Conservation (phyloP, 1,284 basidiomycete genomes). For the Apiotrichum akiyoshidainum region DNA sequence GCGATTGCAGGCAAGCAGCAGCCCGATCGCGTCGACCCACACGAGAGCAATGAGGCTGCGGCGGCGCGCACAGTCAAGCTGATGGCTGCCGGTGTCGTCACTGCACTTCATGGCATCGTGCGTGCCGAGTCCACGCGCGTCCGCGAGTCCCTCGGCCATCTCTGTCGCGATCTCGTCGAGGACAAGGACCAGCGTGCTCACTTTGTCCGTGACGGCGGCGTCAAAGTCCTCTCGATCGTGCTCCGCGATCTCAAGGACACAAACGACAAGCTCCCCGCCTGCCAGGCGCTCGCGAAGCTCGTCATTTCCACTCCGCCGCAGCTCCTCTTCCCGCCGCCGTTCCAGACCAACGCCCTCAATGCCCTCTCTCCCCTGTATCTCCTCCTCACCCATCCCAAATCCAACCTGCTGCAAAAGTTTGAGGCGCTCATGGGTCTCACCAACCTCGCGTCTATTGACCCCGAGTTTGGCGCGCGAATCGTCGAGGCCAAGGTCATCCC, state of each 20-base stretch:
- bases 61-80: slow-evolving; percentile 57
- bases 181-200: slow-evolving; percentile 71
- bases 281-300: slow-evolving; percentile 89
- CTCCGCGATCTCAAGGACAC: slow-evolving; percentile 44
- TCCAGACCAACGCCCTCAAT: slow-evolving; percentile 70
- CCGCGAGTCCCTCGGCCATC: slow-evolving; percentile 51
- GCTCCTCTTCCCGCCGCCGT: slow-evolving; percentile 71
- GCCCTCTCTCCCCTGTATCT: slow-evolving; percentile 71
- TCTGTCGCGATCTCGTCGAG: slow-evolving; percentile 70
- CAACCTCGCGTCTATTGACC: slow-evolving; percentile 79
- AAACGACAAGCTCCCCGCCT: slow-evolving; percentile 60
- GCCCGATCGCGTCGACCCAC: slow-evolving; percentile 28
- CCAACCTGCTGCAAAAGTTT: slow-evolving; percentile 77
- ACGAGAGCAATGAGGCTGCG: slow-evolving; percentile 61
- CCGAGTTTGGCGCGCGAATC: slow-evolving; percentile 64
- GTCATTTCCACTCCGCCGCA: slow-evolving; percentile 85
- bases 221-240: slow-evolving; percentile 65
- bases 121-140: slow-evolving; percentile 53
- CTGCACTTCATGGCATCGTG: slow-evolving; percentile 62
- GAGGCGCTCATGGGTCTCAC: slow-evolving; percentile 94
- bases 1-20: slow-evolving; percentile 55
- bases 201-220: slow-evolving; percentile 79
- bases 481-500: slow-evolving; percentile 31
- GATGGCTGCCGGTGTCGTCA: slow-evolving; percentile 58
- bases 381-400: slow-evolving; percentile 64